These are phyloP conservation scores for Colletotrichum falcatum DNA, from an alignment of 2,329 filamentous ascomycete species.

Conservation along the genomic window DNA sequence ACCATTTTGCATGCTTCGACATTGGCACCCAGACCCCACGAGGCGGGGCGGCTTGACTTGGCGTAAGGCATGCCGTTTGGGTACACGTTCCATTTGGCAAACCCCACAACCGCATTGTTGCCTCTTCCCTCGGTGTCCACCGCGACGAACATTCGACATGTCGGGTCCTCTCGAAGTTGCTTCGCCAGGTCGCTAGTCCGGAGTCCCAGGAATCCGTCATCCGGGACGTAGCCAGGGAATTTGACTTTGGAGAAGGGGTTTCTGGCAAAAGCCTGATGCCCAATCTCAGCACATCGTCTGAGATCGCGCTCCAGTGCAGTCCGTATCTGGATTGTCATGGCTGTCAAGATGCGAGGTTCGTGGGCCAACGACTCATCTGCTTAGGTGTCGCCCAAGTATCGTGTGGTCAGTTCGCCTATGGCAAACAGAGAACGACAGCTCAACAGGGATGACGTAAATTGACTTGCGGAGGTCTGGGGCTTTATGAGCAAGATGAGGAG, in stretches of 20 bases:
- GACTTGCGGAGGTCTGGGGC: not conserved
- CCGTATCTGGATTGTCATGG: constrained; percentile 31
- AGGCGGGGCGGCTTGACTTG: constrained; percentile 38
- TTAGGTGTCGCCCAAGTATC: not conserved
- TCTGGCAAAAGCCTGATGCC: constrained; percentile 9
- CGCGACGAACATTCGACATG: constrained; percentile 13
- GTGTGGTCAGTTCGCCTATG: not conserved
- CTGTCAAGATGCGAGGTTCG: not conserved
- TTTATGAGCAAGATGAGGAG: not conserved
- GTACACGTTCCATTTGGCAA: constrained; percentile 53
- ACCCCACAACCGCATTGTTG: constrained; percentile 48
- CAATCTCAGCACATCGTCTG: constrained; percentile 7
- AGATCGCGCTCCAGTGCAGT: constrained; percentile 1
- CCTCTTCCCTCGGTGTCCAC: constrained; percentile 27
- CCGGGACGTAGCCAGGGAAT: constrained; percentile 49
- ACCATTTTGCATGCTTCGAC: constrained; percentile 50
- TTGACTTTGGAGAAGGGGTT: constrained; percentile 12
- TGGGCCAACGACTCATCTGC: not conserved
- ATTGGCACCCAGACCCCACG: constrained; percentile 49
- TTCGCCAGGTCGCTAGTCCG: constrained; percentile 43
- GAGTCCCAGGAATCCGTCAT: constrained; percentile 38
- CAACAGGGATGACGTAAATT: not conserved
- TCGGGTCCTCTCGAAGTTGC: constrained; percentile 25
- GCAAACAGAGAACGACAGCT: not conserved
- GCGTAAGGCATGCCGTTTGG: constrained; percentile 42